A percentile compares a stretch with the other conserved stretches of the same genome.
These are phyloP conservation scores for Bipolaris cookei DNA, from an alignment of 2,329 filamentous ascomycete species.

Conservation along the genomic window DNA sequence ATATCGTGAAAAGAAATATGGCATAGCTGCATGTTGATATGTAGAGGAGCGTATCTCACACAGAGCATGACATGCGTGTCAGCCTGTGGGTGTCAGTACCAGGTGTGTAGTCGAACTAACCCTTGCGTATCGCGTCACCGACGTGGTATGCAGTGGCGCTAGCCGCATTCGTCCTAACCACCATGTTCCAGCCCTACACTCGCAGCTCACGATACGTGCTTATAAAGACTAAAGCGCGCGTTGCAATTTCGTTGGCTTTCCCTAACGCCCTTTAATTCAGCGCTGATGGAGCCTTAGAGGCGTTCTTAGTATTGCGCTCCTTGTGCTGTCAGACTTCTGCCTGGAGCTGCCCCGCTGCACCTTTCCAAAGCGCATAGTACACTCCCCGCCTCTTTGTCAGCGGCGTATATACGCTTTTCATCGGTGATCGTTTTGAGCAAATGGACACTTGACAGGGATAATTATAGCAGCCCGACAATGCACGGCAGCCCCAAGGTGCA, in stretches of 20 bases:
- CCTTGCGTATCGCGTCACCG: not conserved
- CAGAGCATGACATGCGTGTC: not conserved
- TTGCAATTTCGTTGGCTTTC: not conserved
- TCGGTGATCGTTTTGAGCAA: constrained; percentile 6
- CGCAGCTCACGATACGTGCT: not conserved
- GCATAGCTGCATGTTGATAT: too few species aligned
- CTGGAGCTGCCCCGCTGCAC: constrained; percentile 7
- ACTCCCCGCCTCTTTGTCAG: not conserved
- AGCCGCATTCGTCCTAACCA: constrained; percentile 3
- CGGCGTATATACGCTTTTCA: not conserved
- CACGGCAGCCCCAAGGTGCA: not conserved
- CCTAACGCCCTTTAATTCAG: not conserved
- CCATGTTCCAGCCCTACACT: not conserved
- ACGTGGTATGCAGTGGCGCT: not conserved
- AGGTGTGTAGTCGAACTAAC: not conserved
- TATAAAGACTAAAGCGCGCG: not conserved
- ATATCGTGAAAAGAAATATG: not conserved
- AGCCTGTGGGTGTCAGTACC: not conserved
- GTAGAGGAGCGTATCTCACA: too few species aligned
- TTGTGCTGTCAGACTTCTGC: constrained; percentile 3
- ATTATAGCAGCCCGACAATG: not conserved
- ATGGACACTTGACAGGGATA: not conserved
- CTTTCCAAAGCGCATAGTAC: not conserved
- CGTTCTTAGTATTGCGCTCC: not conserved
- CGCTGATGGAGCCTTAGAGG: constrained; percentile 6